Conservation (phyloP, 352 stramenopile genomes). For the Phytopythium montanum region DNA sequence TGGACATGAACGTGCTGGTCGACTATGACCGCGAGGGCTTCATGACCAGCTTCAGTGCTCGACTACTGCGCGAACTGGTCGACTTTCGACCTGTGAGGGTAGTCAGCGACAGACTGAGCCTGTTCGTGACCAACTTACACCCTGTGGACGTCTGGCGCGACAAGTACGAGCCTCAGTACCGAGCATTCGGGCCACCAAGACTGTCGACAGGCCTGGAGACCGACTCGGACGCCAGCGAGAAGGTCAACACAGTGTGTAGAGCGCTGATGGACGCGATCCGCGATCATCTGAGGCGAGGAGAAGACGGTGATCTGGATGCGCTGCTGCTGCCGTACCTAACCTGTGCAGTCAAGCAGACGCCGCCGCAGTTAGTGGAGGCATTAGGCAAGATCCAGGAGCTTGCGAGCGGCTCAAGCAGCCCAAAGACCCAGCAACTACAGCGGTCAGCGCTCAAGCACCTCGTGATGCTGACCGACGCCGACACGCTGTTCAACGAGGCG, state of each 20-base stretch:
- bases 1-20: conserved; percentile 78
- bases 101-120: conserved; percentile 58
- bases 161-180: conserved; percentile 50
- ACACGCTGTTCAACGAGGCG: conserved; percentile 59
- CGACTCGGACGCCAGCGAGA: conserved; percentile 13
- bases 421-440: conserved; percentile 16
- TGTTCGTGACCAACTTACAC: conserved; percentile 78
- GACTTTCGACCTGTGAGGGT: conserved; percentile 22
- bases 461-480: conserved; percentile 67
- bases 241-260: conserved; percentile 59
- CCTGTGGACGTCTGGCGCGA: conserved; percentile 60
- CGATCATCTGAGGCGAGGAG: conserved; percentile 15
- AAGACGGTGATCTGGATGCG: conserved; percentile 16
- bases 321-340: conserved; percentile 68
- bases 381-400: conserved; percentile 37
- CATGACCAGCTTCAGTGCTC: conserved; percentile 20
- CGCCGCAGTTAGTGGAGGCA: conserved; percentile 41
- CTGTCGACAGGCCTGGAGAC: background rate
- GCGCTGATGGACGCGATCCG: conserved; percentile 33
- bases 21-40: conserved; percentile 54
- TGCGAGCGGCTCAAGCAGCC: background rate
- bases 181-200: conserved; percentile 17
- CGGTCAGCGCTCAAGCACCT: conserved; percentile 67
- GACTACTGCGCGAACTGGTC: conserved; percentile 33
- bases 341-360: conserved; percentile 57